Percentiles rank a stretch among this genome's conserved stretches.
phyloP scores from a whole-genome alignment of 495 filamentous ascomycete species.

The Parathielavia appendiculata region DNA sequence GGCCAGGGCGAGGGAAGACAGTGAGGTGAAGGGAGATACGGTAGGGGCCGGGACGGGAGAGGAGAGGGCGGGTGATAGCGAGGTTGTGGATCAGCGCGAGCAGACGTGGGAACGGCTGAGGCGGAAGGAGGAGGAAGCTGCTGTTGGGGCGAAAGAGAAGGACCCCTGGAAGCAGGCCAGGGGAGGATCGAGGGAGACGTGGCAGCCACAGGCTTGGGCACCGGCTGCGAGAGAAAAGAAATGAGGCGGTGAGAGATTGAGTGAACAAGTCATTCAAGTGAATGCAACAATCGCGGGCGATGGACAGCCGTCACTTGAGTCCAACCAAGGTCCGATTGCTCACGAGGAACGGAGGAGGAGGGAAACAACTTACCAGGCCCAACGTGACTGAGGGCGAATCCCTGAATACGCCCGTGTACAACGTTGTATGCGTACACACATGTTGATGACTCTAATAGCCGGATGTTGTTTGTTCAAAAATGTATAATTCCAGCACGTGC shows the following conservation, averaged over 20 bases:
- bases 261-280: no score
- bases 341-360: no score
- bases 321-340: no score
- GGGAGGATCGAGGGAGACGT: slow-evolving; percentile 59
- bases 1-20: neutral
- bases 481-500: no score
- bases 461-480: no score
- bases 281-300: no score
- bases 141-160: slow-evolving; percentile 19
- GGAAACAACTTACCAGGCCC: no score
- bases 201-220: slow-evolving; percentile 72
- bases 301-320: no score
- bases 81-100: slow-evolving; percentile 14
- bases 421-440: no score
- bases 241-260: slow-evolving; percentile 11
- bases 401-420: no score
- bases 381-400: no score
- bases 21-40: neutral
- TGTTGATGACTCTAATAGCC: no score
- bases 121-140: slow-evolving; percentile 23
- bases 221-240: slow-evolving; percentile 40
- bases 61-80: neutral
- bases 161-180: slow-evolving; percentile 60
- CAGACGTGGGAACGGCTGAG: slow-evolving; percentile 29
- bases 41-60: neutral